Percentiles rank a stretch among this genome's conserved stretches.
phyloP scores from a whole-genome alignment of 495 filamentous ascomycete species.

The Paragyromitra xinjiangensis region DNA sequence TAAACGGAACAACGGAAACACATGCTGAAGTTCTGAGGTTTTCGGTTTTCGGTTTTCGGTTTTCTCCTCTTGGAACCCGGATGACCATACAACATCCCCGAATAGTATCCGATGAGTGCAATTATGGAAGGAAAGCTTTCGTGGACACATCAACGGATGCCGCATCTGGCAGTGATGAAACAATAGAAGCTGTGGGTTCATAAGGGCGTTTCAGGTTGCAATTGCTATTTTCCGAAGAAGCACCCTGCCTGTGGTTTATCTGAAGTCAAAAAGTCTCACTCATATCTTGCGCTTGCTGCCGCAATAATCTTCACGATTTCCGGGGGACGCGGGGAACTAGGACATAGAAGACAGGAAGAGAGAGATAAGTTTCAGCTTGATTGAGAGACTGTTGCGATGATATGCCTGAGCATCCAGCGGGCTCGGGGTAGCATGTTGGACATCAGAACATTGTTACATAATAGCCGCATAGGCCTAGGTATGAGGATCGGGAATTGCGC shows the following conservation, averaged over 20 bases:
- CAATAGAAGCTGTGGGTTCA: not conserved
- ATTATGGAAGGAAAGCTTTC: not conserved
- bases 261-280: not conserved
- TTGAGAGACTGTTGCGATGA: not conserved
- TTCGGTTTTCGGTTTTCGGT: not conserved
- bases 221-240: not conserved
- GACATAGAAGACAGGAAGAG: not conserved
- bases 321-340: not conserved
- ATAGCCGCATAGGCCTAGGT: not conserved
- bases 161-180: not conserved
- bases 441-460: not conserved
- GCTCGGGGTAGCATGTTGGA: too few species aligned
- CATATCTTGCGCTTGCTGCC: not conserved
- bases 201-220: not conserved
- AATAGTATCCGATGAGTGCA: too few species aligned
- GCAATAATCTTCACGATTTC: not conserved
- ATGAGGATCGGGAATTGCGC: not conserved
- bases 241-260: not conserved
- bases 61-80: too few species aligned
- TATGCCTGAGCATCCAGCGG: too few species aligned
- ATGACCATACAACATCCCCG: too few species aligned
- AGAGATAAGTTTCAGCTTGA: not conserved
- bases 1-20: not conserved
- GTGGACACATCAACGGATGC: not conserved
- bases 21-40: not conserved